phyloP scores from a whole-genome alignment of 1,284 basidiomycete species.

The Leccinum subrobustum region DNA sequence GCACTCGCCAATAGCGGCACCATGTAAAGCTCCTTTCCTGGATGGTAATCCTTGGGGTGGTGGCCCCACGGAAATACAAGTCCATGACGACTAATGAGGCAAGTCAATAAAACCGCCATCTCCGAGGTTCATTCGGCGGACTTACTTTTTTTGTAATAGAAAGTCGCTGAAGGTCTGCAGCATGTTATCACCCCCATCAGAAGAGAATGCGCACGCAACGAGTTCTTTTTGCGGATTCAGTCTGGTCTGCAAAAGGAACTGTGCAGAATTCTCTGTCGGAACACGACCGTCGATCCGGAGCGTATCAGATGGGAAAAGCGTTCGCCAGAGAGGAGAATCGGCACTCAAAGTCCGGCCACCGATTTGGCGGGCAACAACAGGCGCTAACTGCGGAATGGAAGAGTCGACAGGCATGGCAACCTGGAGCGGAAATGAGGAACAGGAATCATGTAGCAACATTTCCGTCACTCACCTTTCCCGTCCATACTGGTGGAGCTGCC shows the following conservation, averaged over 20 bases:
- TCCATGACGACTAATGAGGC: constrained; percentile 69
- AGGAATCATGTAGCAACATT: not conserved
- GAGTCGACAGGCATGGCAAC: constrained; percentile 77
- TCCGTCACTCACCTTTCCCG: constrained; percentile 56
- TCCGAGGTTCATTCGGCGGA: constrained; percentile 15
- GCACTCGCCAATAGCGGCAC: constrained; percentile 73
- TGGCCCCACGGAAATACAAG: constrained; percentile 83
- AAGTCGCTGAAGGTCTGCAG: constrained; percentile 70
- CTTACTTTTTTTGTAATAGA: constrained; percentile 74
- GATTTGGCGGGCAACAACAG: constrained; percentile 68
- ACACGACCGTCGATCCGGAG: constrained; percentile 82
- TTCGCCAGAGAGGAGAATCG: constrained; percentile 64
- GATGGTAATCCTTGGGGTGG: constrained; percentile 66
- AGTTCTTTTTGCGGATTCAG: constrained; percentile 79
- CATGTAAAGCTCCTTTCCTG: constrained; percentile 86
- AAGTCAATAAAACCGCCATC: constrained; percentile 10
- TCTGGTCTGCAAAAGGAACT: constrained; percentile 74
- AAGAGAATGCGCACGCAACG: constrained; percentile 70
- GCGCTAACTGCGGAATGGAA: constrained; percentile 58
- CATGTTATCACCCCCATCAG: constrained; percentile 44
- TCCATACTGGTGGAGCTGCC: constrained; percentile 60
- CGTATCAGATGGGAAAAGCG: constrained; percentile 65
- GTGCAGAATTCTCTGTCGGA: constrained; percentile 65
- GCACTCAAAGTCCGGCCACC: constrained; percentile 58
- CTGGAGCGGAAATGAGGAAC: constrained; percentile 40